Evolutionary conservation across 1,284 basidiomycete species (phyloP), one percentile per base, ranked within the genome.

Genomic region (Rhizoctonia solani): DNA sequence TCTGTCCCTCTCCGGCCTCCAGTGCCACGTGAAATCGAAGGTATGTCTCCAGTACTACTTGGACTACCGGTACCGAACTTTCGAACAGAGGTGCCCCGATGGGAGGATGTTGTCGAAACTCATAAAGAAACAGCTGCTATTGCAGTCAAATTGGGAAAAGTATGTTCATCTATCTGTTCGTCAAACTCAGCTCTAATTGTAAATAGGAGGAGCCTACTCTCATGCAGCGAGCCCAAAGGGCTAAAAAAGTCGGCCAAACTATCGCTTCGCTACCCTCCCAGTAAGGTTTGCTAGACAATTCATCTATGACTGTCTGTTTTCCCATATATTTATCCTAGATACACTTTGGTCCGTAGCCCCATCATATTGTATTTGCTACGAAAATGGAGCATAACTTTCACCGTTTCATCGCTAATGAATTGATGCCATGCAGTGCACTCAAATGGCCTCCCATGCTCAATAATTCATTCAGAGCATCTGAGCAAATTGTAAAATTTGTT

Each of bases 161-260:
- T 61, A 23, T 14, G 32, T 27, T 29, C 2, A n/a, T 30, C 56
- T 34, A n/a, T 32, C n/a, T 23, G 16, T 30, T 19, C 37, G n/a
- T n/a, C 16, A 39, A 1, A 1, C 50, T 25, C 11, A 49, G 50
- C 11, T 25, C 21, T 61, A 13, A 50, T 39, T n/a, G n/a, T 19
- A 11, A 37, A 14, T 37, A 61, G 58, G 44, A 39, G 30, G 42
- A 49, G 23, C 58, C 44, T 5, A 21, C 23, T 27, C 19, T 61
- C 11, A 46, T 46, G 29, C 14, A 32, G 4, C 27, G 34, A 61
- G 44, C 46, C 4, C 46, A 50, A 37, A 61, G 50, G 32, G 58
- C 58, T 9, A 61, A 61, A 41, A 61, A 50, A 50, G 58, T 61
- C 25, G 58, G 32, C 11, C 58, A 61, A 61, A 47, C 58, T 14